Conservation (phyloP, 768 basidiomycete species). For the Saitozyma podzolica region DNA sequence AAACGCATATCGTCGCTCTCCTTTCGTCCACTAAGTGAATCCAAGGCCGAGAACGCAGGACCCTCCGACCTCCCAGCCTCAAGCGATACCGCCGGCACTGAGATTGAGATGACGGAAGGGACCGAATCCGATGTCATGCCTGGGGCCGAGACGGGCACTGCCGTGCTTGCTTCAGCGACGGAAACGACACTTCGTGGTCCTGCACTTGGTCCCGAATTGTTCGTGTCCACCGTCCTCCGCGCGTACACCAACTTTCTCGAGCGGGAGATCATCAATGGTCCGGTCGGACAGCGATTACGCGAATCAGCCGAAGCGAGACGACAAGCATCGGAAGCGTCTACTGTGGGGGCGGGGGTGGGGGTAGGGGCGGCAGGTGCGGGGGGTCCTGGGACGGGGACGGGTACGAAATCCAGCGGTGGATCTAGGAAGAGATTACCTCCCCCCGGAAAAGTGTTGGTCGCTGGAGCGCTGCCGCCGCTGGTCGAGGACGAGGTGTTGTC, state of each 20-base stretch:
- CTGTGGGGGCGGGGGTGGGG: not conserved
- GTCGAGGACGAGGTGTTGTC: constrained; percentile 33
- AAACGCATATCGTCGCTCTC: constrained; percentile 33
- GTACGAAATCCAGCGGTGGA: not conserved
- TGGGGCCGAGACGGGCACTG: not conserved
- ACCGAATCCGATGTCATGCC: constrained; percentile 3
- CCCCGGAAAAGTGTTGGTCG: constrained; percentile 32
- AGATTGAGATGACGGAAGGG: not conserved
- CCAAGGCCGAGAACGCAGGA: not conserved
- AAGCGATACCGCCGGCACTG: not conserved
- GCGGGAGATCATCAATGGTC: constrained; percentile 28
- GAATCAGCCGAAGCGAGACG: constrained; percentile 15
- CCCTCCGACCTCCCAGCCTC: not conserved
- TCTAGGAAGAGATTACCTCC: not conserved
- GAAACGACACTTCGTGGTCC: constrained; percentile 22
- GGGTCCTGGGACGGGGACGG: not conserved
- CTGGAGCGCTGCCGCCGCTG: constrained; percentile 33
- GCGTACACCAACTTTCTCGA: constrained; percentile 23
- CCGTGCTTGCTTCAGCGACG: constrained; percentile 18
- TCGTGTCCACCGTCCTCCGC: constrained; percentile 15
- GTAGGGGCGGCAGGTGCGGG: not conserved
- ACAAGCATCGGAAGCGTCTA: not conserved
- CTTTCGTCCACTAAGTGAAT: constrained; percentile 4
- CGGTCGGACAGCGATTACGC: constrained; percentile 16
- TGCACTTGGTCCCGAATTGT: constrained; percentile 26